These are phyloP conservation scores for Thalassiosira ordinaria DNA, from an alignment of 352 stramenopile species.

Conservation along the genomic window DNA sequence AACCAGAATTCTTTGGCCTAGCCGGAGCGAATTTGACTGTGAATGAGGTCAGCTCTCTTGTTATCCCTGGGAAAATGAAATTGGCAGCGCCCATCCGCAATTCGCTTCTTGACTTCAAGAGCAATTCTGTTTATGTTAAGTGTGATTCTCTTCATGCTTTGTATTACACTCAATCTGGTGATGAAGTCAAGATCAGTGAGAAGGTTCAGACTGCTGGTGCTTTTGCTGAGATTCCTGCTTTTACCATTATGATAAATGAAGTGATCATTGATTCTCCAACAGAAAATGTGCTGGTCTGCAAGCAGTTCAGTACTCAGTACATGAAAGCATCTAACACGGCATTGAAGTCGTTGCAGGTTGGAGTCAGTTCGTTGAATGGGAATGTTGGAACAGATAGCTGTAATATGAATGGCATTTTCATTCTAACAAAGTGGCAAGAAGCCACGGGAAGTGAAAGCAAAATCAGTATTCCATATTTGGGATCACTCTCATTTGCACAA, in stretches of 20 bases:
- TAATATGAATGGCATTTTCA: background rate
- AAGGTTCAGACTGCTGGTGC: too few relatives aligned
- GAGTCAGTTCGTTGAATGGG: background rate
- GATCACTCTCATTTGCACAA: background rate
- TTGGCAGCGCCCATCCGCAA: background rate
- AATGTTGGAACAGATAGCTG: background rate
- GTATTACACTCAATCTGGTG: background rate
- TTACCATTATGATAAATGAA: background rate
- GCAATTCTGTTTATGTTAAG: background rate
- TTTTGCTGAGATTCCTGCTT: background rate
- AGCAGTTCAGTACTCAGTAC: slow-evolving; percentile 6
- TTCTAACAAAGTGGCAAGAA: background rate
- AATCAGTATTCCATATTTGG: background rate
- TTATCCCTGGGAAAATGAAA: slow-evolving; percentile 2
- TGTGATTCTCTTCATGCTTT: background rate
- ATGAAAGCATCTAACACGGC: background rate
- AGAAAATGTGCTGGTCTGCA: background rate
- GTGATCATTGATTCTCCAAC: background rate
- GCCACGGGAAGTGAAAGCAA: background rate
- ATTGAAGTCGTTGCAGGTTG: background rate
- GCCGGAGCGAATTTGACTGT: background rate
- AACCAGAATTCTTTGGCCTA: background rate
- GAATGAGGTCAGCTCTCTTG: background rate
- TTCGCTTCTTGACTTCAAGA: background rate
- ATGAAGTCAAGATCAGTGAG: background rate